Evolutionary conservation across 805 yeast genomes (phyloP), one percentile per base, ranked within the genome.

Genomic region (Grigorovia jiainica): DNA sequence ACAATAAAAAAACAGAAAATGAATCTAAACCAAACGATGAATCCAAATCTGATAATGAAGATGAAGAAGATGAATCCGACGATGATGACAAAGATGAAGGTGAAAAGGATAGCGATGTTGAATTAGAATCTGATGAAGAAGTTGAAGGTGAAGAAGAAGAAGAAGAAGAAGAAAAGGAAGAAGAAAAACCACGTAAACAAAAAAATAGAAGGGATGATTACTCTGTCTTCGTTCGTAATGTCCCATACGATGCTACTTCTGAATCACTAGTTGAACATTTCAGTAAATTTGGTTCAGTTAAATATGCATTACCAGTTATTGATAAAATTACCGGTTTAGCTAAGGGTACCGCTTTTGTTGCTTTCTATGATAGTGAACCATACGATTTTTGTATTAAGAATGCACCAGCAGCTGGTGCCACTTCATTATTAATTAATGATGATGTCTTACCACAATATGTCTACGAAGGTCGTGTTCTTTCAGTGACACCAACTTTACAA

Each of bases 311-410:
- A 36, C 96, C 97, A 0, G 98, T 92, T 11, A 70, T 82, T 47
- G 98, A 92, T 56, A 83, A 71, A 55, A 82, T 71, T 42, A 79
- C 95, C 2, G 95, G 94, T 5, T 67, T 85, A 46, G 90, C 97
- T 10, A 84, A 73, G 59, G 98, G 98, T 47, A 82, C 96, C 1
- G 98, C 96, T 0, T 92, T 92, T 59, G 95, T 92, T 34, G 95
- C 95, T 0, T 92, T 92, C 58, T 63, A 60, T 39, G 66, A 72
- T 18, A 76, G 75, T 41, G 78, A 72, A 4, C 75, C 82, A 3
- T 84, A 77, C 53, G 71, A 72, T 25, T 72, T 74, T 41, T 89
- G 97, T 65, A 58, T 89, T 29, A 68, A 70, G 4, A 72, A 78
- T 53, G 95, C 97, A 0, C 97, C 98, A 19, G 75, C 76, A 35